phyloP scores from a whole-genome alignment of 1,284 basidiomycete species.

The Meira nashicola region DNA sequence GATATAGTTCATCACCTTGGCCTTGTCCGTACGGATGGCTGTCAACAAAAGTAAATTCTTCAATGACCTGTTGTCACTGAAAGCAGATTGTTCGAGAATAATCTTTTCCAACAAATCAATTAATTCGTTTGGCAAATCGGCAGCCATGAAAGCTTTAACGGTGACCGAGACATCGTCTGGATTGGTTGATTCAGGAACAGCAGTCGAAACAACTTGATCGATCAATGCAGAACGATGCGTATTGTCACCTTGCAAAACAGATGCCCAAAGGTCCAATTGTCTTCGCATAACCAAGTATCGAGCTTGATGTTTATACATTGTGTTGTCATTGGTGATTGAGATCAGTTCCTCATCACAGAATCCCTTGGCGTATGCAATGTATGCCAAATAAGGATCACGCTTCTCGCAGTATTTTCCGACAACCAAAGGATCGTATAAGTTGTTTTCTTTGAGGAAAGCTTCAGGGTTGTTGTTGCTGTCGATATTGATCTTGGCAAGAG shows the following conservation, averaged over 20 bases:
- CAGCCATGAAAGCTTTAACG: slow-evolving; percentile 97
- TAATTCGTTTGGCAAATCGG: slow-evolving; percentile 92
- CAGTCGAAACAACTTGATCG: slow-evolving; percentile 78
- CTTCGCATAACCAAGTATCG: slow-evolving; percentile 96
- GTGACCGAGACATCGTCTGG: slow-evolving; percentile 98
- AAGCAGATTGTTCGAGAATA: slow-evolving; percentile 91
- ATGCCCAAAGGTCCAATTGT: slow-evolving; percentile 90
- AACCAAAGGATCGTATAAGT: slow-evolving; percentile 88
- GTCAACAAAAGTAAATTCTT: slow-evolving; percentile 85
- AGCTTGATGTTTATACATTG: slow-evolving; percentile 99
- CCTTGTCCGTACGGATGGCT: slow-evolving; percentile 95
- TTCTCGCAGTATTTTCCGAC: slow-evolving; percentile 99
- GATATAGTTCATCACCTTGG: slow-evolving; percentile 97
- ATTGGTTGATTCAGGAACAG: slow-evolving; percentile 93
- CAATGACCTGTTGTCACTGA: slow-evolving; percentile 75
- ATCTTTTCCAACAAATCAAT: slow-evolving; percentile 99
- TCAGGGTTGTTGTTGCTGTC: slow-evolving; percentile 99
- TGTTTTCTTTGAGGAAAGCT: slow-evolving; percentile 96
- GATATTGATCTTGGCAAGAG: slow-evolving; percentile 95
- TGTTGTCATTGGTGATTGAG: slow-evolving; percentile 94
- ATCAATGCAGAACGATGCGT: slow-evolving; percentile 87
- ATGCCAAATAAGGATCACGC: slow-evolving; percentile 95
- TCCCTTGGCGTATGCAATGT: slow-evolving; percentile 98
- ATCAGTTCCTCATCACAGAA: slow-evolving; percentile 99
- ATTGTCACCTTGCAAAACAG: slow-evolving; percentile 85